Evolutionary conservation across 2,329 filamentous ascomycete genomes (phyloP).

Genomic region (Alternaria gansuensis): DNA sequence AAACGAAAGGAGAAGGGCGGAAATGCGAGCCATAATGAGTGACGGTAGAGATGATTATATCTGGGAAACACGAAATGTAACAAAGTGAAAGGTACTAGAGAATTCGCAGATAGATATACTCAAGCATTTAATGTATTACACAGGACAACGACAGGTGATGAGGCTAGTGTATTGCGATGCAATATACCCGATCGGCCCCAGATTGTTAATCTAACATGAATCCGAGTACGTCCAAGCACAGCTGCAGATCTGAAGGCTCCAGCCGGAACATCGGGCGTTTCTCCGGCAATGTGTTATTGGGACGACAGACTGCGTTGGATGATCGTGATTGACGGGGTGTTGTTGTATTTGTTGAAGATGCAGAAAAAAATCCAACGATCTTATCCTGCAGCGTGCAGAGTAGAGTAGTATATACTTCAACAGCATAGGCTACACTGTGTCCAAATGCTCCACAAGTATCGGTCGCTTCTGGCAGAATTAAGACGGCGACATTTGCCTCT

Average conservation of each 20-base stretch:
- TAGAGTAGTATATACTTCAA: too few species aligned
- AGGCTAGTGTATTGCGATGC: slow-evolving; percentile 22
- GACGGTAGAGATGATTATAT: background rate
- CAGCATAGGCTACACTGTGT: background rate
- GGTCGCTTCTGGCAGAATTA: background rate
- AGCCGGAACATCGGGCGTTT: slow-evolving; percentile 17
- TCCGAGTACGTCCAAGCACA: slow-evolving; percentile 1
- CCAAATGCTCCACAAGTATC: background rate
- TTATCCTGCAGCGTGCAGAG: too few species aligned
- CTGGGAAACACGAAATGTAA: too few species aligned
- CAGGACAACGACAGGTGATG: slow-evolving; percentile 3
- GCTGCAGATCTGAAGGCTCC: slow-evolving; percentile 6
- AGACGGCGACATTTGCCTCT: too few species aligned
- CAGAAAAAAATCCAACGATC: too few species aligned
- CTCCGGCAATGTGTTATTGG: slow-evolving; percentile 12
- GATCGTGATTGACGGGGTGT: background rate
- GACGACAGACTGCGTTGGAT: background rate
- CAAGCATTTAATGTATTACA: background rate
- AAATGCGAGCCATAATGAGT: slow-evolving; percentile 23
- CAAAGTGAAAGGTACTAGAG: background rate
- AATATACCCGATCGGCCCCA: slow-evolving; percentile 34
- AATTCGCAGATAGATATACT: background rate
- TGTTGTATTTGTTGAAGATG: background rate
- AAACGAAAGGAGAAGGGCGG: slow-evolving; percentile 29
- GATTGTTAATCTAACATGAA: slow-evolving; percentile 29